Percentiles rank a stretch among this genome's conserved stretches.
Conservation (phyloP, 352 stramenopile species). For the Pythium guiyangense region DNA sequence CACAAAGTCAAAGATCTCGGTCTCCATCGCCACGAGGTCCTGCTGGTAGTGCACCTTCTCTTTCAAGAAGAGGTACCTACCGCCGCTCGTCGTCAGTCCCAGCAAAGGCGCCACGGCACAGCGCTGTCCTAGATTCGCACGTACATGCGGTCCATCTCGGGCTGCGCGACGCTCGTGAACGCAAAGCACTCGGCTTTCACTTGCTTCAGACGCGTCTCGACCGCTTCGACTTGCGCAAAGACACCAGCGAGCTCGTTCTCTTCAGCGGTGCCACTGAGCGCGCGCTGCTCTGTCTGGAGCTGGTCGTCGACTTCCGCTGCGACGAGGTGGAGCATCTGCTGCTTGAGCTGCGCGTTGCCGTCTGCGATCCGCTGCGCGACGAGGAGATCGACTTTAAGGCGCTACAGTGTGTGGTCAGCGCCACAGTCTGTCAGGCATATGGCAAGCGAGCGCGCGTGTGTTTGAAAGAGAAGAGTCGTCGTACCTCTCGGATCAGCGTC, state of each 20-base stretch:
- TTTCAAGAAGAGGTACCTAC: slow-evolving; percentile 74
- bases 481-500: slow-evolving; percentile 59
- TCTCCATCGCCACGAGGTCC: slow-evolving; percentile 63
- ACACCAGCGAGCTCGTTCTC: slow-evolving; percentile 46
- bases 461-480: background rate
- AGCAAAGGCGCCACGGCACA: too few relatives aligned
- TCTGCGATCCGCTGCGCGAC: slow-evolving; percentile 67
- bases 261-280: background rate
- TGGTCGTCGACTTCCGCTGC: slow-evolving; percentile 28
- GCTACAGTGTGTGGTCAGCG: too few relatives aligned
- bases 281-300: background rate
- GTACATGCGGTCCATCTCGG: slow-evolving; percentile 69
- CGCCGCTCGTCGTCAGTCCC: background rate
- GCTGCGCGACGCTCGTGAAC: slow-evolving; percentile 47
- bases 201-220: slow-evolving; percentile 47
- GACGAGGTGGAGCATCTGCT: slow-evolving; percentile 61
- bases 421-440: background rate
- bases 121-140: too few relatives aligned
- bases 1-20: slow-evolving; percentile 60
- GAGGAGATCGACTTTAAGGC: slow-evolving; percentile 72
- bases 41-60: slow-evolving; percentile 76
- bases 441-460: background rate
- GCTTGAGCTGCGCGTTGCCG: slow-evolving; percentile 49
- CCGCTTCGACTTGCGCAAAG: slow-evolving; percentile 40
- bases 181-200: slow-evolving; percentile 69